Evolutionary conservation across 345 rosid genomes (phyloP).

Genomic region (Hibiscus mutabilis): DNA sequence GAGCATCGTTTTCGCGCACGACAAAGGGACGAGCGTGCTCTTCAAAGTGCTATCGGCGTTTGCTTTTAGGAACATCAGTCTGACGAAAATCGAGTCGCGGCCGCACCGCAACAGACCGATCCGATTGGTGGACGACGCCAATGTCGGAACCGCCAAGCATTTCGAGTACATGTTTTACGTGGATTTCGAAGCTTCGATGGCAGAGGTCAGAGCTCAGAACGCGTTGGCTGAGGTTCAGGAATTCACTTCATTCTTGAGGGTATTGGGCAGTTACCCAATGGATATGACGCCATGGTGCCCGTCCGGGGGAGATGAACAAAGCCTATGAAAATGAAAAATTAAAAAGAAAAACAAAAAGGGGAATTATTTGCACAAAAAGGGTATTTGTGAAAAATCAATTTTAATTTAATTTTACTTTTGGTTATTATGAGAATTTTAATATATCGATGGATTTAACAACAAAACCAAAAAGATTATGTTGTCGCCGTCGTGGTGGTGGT

Average conservation of each 20-base stretch:
- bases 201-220: slow-evolving; percentile 85
- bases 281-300: slow-evolving; percentile 98
- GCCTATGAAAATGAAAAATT: not conserved
- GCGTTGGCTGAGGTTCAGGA: slow-evolving; percentile 99
- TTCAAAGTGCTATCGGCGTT: slow-evolving; percentile 92
- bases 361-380: slow-evolving; percentile 22
- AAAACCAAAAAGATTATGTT: not conserved
- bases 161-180: slow-evolving; percentile 90
- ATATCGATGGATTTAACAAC: slow-evolving; percentile 5
- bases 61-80: slow-evolving; percentile 79
- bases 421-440: slow-evolving; percentile 12
- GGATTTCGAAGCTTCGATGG: slow-evolving; percentile 97
- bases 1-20: slow-evolving; percentile 95
- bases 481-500: not conserved
- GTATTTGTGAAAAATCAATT: not conserved
- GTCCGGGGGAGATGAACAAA: slow-evolving; percentile 30
- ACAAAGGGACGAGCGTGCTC: slow-evolving; percentile 81
- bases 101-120: slow-evolving; percentile 83
- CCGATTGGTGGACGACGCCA: slow-evolving; percentile 67
- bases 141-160: slow-evolving; percentile 72
- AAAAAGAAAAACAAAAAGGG: not conserved
- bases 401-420: not conserved
- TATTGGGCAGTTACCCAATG: slow-evolving; percentile 95
- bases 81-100: slow-evolving; percentile 92
- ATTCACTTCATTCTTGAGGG: slow-evolving; percentile 93